Evolutionary conservation across 2,329 filamentous ascomycete species (phyloP).

Genomic region (Botrytis byssoidea): DNA sequence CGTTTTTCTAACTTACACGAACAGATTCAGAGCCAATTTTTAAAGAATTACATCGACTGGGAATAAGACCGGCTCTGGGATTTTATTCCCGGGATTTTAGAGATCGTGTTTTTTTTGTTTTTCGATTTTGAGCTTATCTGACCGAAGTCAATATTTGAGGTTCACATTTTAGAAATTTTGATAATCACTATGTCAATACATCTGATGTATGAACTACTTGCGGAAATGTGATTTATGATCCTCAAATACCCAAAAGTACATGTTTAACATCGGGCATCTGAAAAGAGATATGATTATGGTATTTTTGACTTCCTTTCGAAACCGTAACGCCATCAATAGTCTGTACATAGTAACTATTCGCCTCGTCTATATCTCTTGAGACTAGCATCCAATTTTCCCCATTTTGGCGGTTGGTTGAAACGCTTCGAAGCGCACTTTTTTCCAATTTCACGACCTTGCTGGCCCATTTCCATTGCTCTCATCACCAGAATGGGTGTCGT

Average conservation of each 20-base stretch:
- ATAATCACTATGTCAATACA: neutral
- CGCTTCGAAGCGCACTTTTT: neutral
- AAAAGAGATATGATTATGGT: neutral
- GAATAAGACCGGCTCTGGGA: neutral
- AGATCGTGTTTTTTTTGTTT: neutral
- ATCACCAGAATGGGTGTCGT: neutral
- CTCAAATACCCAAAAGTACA: neutral
- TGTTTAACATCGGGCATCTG: neutral
- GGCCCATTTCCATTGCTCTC: neutral
- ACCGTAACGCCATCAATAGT: slow-evolving; percentile 5
- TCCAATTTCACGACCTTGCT: neutral
- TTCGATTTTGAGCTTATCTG: neutral
- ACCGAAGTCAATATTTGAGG: neutral
- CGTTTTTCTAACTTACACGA: neutral
- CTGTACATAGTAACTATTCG: neutral
- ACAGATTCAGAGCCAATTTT: neutral
- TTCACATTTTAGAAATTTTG: neutral
- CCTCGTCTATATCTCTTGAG: neutral
- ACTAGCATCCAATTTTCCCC: neutral
- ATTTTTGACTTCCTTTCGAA: neutral
- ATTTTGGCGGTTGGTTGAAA: neutral
- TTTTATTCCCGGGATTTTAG: neutral
- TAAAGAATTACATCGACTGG: neutral
- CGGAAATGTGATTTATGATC: neutral
- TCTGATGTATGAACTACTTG: neutral